A percentile compares a stretch with the other conserved stretches of the same genome.
Evolutionary conservation across 306 rosid species (phyloP).

Genomic region (Medicago lupulina): DNA sequence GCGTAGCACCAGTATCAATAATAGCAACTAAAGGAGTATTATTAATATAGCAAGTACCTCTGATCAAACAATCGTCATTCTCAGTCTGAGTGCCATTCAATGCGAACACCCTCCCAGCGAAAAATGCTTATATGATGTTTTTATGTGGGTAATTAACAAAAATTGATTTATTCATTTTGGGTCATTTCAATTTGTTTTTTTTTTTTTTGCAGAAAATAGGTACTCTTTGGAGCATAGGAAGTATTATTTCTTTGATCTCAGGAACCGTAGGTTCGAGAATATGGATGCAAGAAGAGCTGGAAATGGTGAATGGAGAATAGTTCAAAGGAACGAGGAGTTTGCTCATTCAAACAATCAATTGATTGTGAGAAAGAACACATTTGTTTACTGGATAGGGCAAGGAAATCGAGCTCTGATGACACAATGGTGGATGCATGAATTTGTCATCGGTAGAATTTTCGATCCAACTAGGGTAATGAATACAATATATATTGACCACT

Average conservation of each 20-base stretch:
- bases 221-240: constrained; percentile 45
- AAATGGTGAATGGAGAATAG: constrained; percentile 61
- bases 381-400: constrained; percentile 44
- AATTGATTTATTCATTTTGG: neutral
- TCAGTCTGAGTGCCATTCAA: too few relatives aligned
- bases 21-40: too few relatives aligned
- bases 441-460: constrained; percentile 7
- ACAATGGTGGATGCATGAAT: constrained; percentile 71
- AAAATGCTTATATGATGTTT: too few relatives aligned
- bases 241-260: constrained; percentile 52
- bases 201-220: constrained; percentile 36
- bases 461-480: constrained; percentile 44
- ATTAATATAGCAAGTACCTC: too few relatives aligned
- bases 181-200: neutral
- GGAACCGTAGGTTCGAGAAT: neutral
- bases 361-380: constrained; percentile 51
- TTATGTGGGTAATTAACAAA: neutral
- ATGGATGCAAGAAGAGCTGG: constrained; percentile 44
- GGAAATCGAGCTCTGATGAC: neutral
- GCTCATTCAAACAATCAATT: neutral
- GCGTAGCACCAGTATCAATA: too few relatives aligned
- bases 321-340: constrained; percentile 46
- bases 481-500: neutral
- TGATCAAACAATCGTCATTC: too few relatives aligned
- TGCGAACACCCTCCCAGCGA: too few relatives aligned